phyloP scores from a whole-genome alignment of 306 rosid genomes.

The Cicer pinnatifidum region DNA sequence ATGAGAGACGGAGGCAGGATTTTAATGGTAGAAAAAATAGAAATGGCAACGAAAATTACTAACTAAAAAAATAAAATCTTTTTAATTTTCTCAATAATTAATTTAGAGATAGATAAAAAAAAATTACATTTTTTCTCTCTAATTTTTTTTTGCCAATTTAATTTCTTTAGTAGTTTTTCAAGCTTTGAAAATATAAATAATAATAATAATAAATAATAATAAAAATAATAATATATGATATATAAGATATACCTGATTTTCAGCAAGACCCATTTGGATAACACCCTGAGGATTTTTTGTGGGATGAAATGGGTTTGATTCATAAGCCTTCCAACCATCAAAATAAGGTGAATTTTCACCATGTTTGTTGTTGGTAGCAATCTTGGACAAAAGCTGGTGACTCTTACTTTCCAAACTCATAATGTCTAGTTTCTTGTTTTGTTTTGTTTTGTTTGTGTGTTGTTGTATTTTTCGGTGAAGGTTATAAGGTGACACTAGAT shows the following conservation, averaged over 20 bases:
- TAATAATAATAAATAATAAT: not conserved
- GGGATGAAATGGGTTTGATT: constrained; percentile 71
- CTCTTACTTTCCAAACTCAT: constrained; percentile 38
- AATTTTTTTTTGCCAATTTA: no score
- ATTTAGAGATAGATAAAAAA: no score
- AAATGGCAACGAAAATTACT: no score
- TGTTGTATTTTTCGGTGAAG: not conserved
- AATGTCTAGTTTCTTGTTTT: constrained; percentile 22
- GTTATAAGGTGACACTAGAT: constrained; percentile 8
- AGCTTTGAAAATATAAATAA: no score
- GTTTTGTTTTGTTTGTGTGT: not conserved
- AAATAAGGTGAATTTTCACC: constrained; percentile 86
- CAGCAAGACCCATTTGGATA: constrained; percentile 97
- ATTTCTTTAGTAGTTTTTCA: no score
- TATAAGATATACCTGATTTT: constrained; percentile 65
- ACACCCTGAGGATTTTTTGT: constrained; percentile 69
- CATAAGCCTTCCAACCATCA: constrained; percentile 95
- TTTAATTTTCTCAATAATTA: no score
- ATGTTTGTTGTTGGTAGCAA: constrained; percentile 70
- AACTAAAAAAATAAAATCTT: no score
- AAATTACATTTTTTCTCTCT: no score
- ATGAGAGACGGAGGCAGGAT: no score
- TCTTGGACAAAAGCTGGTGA: constrained; percentile 58
- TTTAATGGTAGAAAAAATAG: no score
- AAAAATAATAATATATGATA: not conserved